These are phyloP conservation scores for Avena insularis DNA, from an alignment of 176 grass and related monocot species.

Conservation along the genomic window DNA sequence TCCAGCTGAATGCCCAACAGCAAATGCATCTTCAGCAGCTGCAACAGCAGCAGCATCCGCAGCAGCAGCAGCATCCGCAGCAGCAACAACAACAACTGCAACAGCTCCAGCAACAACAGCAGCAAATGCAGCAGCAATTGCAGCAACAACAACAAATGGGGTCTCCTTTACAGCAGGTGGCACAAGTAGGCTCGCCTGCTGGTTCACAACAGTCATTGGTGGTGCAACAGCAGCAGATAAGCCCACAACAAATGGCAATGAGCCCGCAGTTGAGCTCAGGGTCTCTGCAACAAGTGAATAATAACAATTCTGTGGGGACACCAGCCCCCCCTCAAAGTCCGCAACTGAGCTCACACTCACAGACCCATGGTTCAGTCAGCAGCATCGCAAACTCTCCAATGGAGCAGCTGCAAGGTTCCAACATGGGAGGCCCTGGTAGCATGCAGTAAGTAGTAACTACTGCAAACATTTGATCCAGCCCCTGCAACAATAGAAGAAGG, in stretches of 20 bases:
- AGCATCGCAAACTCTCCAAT: constrained; percentile 96
- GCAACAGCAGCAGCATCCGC: constrained; percentile 26
- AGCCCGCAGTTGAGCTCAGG: constrained; percentile 89
- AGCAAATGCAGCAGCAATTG: constrained; percentile 35
- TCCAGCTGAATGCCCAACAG: constrained; percentile 73
- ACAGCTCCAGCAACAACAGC: constrained; percentile 32
- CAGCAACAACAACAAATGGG: constrained; percentile 71
- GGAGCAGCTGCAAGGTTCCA: constrained; percentile 93
- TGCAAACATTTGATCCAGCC: constrained; percentile 29
- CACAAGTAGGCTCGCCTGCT: constrained; percentile 70
- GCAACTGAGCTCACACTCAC: constrained; percentile 95
- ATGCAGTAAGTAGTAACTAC: constrained; percentile 54
- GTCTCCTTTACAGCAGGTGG: constrained; percentile 59
- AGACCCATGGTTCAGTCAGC: constrained; percentile 83
- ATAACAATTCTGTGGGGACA: constrained; percentile 60
- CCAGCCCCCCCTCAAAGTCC: constrained; percentile 81
- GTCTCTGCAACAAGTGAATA: constrained; percentile 73
- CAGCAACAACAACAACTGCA: constrained; percentile 42
- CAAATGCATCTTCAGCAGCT: constrained; percentile 34
- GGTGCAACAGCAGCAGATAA: constrained; percentile 81
- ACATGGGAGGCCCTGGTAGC: constrained; percentile 61
- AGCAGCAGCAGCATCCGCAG: constrained; percentile 53
- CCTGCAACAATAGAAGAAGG: constrained; percentile 36
- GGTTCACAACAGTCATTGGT: constrained; percentile 70
- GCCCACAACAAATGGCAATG: constrained; percentile 84